These are phyloP conservation scores for Gillenia trifoliata DNA, from an alignment of 306 rosid genomes.

Conservation along the genomic window DNA sequence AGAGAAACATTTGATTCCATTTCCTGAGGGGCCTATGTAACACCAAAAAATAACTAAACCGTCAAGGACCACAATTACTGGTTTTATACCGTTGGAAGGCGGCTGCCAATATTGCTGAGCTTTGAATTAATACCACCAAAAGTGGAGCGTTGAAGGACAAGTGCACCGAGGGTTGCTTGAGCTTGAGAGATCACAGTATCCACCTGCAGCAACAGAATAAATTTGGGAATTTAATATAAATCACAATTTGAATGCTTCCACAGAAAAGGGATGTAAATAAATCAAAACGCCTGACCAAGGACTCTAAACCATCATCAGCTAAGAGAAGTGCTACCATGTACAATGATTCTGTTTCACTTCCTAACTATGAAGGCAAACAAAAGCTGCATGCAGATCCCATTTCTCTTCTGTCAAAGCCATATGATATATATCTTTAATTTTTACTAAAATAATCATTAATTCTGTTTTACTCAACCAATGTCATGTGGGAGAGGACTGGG, in stretches of 20 bases:
- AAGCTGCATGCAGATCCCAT: not conserved
- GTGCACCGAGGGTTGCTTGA: slow-evolving; percentile 87
- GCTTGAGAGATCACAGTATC: slow-evolving; percentile 93
- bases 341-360: not conserved
- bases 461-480: not conserved
- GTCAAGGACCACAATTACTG: slow-evolving; percentile 2
- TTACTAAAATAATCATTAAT: not conserved
- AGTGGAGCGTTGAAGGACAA: slow-evolving; percentile 86
- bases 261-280: not conserved
- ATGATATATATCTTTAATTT: not conserved
- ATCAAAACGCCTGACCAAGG: not conserved
- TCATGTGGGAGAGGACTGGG: not conserved
- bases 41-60: not conserved
- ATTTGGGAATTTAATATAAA: not conserved
- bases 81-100: slow-evolving; percentile 81
- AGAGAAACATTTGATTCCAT: not conserved
- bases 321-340: not conserved
- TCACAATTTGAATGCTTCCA: not conserved
- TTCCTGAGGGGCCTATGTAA: not conserved
- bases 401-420: not conserved
- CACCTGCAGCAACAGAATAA: slow-evolving; percentile 42
- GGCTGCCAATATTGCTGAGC: slow-evolving; percentile 90
- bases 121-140: slow-evolving; percentile 92
- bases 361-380: not conserved
- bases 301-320: not conserved